Evolutionary conservation across 495 filamentous ascomycete genomes (phyloP), one percentile per base, ranked within the genome.

Genomic region (Neurospora tetrasperma): DNA sequence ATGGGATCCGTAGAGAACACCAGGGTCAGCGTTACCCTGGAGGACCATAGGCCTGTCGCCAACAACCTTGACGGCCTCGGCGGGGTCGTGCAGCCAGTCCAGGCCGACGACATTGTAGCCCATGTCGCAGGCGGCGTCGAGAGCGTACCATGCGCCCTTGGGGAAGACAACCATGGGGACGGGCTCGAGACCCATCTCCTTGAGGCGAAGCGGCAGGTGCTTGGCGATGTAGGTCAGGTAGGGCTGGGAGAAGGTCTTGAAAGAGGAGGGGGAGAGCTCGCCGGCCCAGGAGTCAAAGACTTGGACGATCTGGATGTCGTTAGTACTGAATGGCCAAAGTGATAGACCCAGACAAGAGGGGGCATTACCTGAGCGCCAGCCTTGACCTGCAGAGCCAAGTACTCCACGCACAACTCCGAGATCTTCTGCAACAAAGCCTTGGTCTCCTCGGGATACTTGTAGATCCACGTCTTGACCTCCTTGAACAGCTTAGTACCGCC

Each of bases 231-330:
- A 89, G 18, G 87, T 86, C 71, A 99, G 86, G 77, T 96, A 97
- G 3, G 95, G 96, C 68, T 94, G 86, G 9, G 94, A 90, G 80
- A 97, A 96, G 46, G 87, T 84, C 78, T 89, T 90, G 85, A 98
- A 66, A 1, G 90, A 88, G 4, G 86, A 82, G 2, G 96, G 94
- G 4, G 92, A 93, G 41, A 99, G 87, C 83, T 98, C 96, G 3
- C 92, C 94, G 5, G 96, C 96, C 94, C 95, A 99, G 5, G 95
- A 98, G 80, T 99, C 96, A 79, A 99, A 99, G n/a, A 99, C 93
- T 82, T 98, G 96, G 35, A 99, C 83, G 77, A 98, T 85, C 88
- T 96, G 83, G 20, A 20, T 9, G 9, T 69, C 14, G 31, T 44
- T 44, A 76, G 41, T 38, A 6, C 5, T 38, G 4, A 38, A 38